A percentile compares a stretch with the other conserved stretches of the same genome.
phyloP scores from a whole-genome alignment of 805 yeast genomes.

The Wickerhamomyces alni region DNA sequence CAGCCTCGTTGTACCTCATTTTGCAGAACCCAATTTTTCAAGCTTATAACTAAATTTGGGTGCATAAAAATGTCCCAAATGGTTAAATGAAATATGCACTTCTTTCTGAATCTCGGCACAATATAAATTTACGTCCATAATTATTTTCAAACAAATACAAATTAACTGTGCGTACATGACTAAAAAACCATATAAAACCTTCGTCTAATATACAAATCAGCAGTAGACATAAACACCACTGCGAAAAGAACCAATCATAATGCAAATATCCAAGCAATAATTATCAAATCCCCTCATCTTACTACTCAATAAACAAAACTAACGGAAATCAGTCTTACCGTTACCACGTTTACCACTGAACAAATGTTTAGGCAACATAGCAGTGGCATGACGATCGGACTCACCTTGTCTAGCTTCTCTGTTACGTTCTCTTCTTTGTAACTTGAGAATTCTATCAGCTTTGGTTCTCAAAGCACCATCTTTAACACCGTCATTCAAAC shows the following conservation, averaged over 20 bases:
- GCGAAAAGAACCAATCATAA: neutral
- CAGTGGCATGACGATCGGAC: slow-evolving; percentile 86
- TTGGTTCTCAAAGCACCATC: slow-evolving; percentile 77
- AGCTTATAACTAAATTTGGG: too few relatives aligned
- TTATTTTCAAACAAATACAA: too few relatives aligned
- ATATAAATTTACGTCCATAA: too few relatives aligned
- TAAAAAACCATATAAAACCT: too few relatives aligned
- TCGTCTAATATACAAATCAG: neutral
- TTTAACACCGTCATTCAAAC: slow-evolving; percentile 80
- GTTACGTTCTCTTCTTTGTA: slow-evolving; percentile 91
- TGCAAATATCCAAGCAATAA: neutral
- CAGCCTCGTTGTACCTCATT: too few relatives aligned
- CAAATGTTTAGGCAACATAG: slow-evolving; percentile 87
- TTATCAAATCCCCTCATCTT: slow-evolving; percentile 1
- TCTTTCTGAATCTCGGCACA: too few relatives aligned
- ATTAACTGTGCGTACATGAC: too few relatives aligned
- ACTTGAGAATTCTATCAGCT: slow-evolving; percentile 81
- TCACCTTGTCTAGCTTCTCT: slow-evolving; percentile 92
- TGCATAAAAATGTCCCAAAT: too few relatives aligned
- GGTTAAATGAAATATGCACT: too few relatives aligned
- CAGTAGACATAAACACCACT: neutral
- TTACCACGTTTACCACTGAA: slow-evolving; percentile 95
- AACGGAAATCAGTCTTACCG: slow-evolving; percentile 90
- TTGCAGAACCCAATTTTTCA: too few relatives aligned
- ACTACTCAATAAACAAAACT: too few relatives aligned